Conservation (phyloP, 495 filamentous ascomycete species). For the Xylaria scruposa region DNA sequence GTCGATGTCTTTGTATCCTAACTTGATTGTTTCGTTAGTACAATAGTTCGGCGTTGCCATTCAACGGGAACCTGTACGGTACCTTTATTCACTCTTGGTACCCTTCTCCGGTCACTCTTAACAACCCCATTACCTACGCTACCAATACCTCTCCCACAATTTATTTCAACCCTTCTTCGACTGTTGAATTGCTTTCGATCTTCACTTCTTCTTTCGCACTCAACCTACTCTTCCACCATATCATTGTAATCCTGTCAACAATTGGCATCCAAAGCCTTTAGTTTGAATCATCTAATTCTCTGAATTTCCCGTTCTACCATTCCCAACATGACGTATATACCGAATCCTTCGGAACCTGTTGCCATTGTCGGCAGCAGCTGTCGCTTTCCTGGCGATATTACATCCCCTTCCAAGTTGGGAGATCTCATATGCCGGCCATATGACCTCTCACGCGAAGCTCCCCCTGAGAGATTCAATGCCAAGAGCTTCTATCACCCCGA, state of each 20-base stretch:
- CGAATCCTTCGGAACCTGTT: conserved; percentile 54
- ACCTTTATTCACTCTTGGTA: background rate
- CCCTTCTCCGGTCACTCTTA: background rate
- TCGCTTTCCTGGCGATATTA: conserved; percentile 63
- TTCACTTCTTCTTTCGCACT: background rate
- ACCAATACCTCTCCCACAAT: background rate
- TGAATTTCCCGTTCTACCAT: background rate
- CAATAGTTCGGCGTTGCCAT: background rate
- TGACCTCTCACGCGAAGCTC: conserved; percentile 55
- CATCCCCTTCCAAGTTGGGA: conserved; percentile 62
- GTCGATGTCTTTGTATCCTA: conserved; percentile 12
- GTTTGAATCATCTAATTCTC: background rate
- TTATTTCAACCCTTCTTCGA: background rate
- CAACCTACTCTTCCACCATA: background rate
- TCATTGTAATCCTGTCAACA: background rate
- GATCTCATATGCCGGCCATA: conserved; percentile 42
- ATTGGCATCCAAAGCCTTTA: background rate
- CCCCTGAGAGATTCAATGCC: conserved; percentile 57
- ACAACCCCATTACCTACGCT: background rate
- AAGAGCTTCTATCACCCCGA: conserved; percentile 57
- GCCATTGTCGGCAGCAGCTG: conserved; percentile 67
- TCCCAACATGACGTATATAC: conserved; percentile 43
- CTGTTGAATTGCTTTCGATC: background rate
- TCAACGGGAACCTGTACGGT: background rate
- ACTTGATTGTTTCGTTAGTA: background rate